Evolutionary conservation across 805 yeast genomes (phyloP), one percentile per base, ranked within the genome.

Genomic region (Spathaspora hagerdaliae): DNA sequence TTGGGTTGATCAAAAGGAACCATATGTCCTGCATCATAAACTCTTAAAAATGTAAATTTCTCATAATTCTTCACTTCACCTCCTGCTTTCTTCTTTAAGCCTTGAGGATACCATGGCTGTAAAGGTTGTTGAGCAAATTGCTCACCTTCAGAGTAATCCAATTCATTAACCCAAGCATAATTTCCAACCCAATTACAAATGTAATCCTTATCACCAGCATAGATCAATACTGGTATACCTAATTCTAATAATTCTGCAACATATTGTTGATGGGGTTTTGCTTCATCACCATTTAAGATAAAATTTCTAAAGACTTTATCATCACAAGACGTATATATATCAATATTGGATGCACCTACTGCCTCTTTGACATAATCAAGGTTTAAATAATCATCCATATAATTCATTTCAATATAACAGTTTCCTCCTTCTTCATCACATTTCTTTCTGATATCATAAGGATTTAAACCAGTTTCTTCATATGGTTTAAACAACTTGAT

Each of bases 21-120:
- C 97, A 91, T 90, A 69, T 92, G 97, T 27, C 97, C 97, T 43
- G 95, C 97, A 51, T 82, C 92, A 58, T 74, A 91, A 8, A 91
- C 80, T 64, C 96, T 79, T 64, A 88, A 74, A 72, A 85, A 92
- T 4, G 96, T 86, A 55, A 91, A 81, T 48, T 78, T 74, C 40
- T 83, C 83, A 52, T 73, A 77, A 58, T 80, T 84, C 71, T 88
- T 89, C 27, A 83, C 84, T 57, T 85, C 81, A 48, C 98, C 98
- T 26, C 81, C 78, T 51, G 69, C 64, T 43, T 74, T 73, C 39
- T 76, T 80, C 6, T 32, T 13, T 15, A 12, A 26, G 8, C 39
- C 42, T 27, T 46, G 39, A 26, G 58, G 58, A 19, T 38, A 36
- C 79, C 78, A 82, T 37, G 73, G 70, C 48, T 60, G 64, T 50